Percentiles rank a stretch among this genome's conserved stretches.
Evolutionary conservation across 108 stramenopile species (phyloP).

Genomic region (Cyclotella sp.): DNA sequence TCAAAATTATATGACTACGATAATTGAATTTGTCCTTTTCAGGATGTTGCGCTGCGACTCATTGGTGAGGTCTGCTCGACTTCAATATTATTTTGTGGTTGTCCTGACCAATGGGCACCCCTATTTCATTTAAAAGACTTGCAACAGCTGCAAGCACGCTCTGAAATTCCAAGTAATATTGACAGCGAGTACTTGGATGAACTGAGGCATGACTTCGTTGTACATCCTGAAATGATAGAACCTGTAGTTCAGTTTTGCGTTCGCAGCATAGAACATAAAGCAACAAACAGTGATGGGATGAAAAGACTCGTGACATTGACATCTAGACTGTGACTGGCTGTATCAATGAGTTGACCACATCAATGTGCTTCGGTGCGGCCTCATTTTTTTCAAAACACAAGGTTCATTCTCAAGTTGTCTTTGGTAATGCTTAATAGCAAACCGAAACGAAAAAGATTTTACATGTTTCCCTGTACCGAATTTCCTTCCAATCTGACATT

Average conservation of each 20-base stretch:
- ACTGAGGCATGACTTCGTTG: constrained; percentile 61
- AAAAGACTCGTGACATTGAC: too few relatives aligned
- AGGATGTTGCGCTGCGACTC: constrained; percentile 51
- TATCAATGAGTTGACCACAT: too few relatives aligned
- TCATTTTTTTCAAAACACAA: too few relatives aligned
- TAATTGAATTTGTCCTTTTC: not conserved
- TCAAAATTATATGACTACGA: constrained; percentile 4
- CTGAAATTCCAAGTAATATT: constrained; percentile 46
- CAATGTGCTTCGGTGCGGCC: too few relatives aligned
- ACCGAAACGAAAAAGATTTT: too few relatives aligned
- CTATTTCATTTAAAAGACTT: constrained; percentile 58
- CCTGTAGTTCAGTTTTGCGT: constrained; percentile 58
- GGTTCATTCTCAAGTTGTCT: too few relatives aligned
- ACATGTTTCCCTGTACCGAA: too few relatives aligned
- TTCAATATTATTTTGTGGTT: constrained; percentile 62
- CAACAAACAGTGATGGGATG: too few relatives aligned
- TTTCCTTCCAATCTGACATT: too few relatives aligned
- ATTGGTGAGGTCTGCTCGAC: constrained; percentile 53
- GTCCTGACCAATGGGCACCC: constrained; percentile 81
- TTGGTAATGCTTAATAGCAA: too few relatives aligned
- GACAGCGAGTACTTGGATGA: constrained; percentile 34
- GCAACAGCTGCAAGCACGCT: constrained; percentile 24
- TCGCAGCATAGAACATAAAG: not conserved
- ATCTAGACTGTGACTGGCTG: too few relatives aligned
- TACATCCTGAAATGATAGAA: constrained; percentile 48